A percentile compares a stretch with the other conserved stretches of the same genome.
phyloP scores from a whole-genome alignment of 1,284 basidiomycete species.

The Ganoderma meredithae region DNA sequence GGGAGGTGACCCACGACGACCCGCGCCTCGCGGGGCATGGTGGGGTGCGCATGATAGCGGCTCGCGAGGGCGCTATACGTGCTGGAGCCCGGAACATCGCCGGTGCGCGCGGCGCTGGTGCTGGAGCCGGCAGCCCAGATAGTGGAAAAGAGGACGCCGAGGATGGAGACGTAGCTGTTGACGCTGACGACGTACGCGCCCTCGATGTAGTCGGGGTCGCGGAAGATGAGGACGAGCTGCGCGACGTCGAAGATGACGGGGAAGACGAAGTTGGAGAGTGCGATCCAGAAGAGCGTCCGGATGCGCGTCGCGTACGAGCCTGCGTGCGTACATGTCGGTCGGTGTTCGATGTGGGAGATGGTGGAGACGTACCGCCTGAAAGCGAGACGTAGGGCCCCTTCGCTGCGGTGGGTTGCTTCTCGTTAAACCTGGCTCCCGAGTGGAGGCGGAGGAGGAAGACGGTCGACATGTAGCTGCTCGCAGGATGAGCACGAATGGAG shows the following conservation, averaged over 20 bases:
- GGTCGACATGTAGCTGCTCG: background rate
- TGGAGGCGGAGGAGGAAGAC: background rate
- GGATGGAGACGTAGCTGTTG: constrained; percentile 33
- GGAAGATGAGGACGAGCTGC: constrained; percentile 34
- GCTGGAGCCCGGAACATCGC: too few species aligned
- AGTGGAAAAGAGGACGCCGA: constrained; percentile 32
- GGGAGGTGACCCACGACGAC: background rate
- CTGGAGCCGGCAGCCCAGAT: background rate
- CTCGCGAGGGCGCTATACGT: too few species aligned
- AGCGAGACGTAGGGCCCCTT: background rate
- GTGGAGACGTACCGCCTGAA: background rate
- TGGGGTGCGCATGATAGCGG: background rate
- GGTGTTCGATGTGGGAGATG: background rate
- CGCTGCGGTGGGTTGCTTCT: background rate
- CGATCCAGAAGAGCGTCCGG: constrained; percentile 41
- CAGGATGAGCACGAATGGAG: background rate
- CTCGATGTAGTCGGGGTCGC: constrained; percentile 16
- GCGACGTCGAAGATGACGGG: constrained; percentile 40
- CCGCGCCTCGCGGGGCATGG: background rate
- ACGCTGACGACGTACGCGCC: constrained; percentile 28
- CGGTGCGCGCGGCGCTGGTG: background rate
- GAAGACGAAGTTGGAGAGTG: constrained; percentile 42
- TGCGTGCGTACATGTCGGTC: background rate
- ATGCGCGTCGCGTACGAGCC: constrained; percentile 4
- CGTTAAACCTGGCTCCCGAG: background rate